phyloP scores from a whole-genome alignment of 805 yeast species.

The Candida krabiensis region DNA sequence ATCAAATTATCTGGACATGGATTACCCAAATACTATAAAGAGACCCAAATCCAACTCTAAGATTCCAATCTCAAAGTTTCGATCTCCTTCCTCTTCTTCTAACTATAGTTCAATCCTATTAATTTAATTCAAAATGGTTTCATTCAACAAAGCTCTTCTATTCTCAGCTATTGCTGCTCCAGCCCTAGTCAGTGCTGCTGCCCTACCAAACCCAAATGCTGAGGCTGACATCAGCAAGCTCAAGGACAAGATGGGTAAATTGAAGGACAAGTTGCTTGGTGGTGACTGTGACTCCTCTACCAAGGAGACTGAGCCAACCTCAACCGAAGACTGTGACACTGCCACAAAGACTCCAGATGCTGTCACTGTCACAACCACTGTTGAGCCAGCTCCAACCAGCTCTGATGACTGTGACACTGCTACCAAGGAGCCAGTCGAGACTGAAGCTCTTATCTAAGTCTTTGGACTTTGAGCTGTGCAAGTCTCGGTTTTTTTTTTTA shows the following conservation, averaged over 20 bases:
- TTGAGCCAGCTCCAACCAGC: too few relatives aligned
- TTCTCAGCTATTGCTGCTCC: constrained; percentile 12
- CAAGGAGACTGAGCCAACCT: constrained; percentile 4
- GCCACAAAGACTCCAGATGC: constrained; percentile 5
- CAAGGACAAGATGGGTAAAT: constrained; percentile 9
- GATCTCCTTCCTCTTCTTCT: too few relatives aligned
- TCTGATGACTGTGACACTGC: too few relatives aligned
- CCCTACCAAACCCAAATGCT: constrained; percentile 14
- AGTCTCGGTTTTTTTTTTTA: too few relatives aligned
- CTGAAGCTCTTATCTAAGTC: too few relatives aligned
- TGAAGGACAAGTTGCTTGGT: constrained; percentile 11
- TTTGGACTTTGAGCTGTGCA: too few relatives aligned
- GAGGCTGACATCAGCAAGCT: constrained; percentile 12
- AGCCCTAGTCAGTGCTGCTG: constrained; percentile 12
- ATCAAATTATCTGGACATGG: too few relatives aligned
- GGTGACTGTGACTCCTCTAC: constrained; percentile 9
- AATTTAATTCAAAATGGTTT: constrained; percentile 12
- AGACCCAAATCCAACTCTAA: too few relatives aligned
- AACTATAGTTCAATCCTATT: too few relatives aligned
- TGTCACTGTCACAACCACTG: background rate
- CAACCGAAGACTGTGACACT: constrained; percentile 12
- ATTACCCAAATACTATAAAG: too few relatives aligned
- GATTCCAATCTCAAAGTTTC: too few relatives aligned
- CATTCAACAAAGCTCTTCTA: constrained; percentile 13
- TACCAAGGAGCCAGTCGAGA: constrained; percentile 6